Conservation (phyloP, 768 basidiomycete species). For the Boletus patriciae region DNA sequence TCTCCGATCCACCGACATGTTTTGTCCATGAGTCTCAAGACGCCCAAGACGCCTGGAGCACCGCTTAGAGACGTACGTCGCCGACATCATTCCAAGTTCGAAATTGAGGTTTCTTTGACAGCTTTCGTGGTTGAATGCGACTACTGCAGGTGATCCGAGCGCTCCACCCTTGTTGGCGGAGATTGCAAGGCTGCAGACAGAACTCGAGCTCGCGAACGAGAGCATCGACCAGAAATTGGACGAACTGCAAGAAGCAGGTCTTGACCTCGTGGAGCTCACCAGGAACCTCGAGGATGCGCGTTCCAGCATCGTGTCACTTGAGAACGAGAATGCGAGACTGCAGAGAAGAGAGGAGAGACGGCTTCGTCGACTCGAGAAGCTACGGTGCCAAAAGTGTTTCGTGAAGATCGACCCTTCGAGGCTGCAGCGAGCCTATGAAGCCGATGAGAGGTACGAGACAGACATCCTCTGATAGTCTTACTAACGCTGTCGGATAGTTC, state of each 20-base stretch:
- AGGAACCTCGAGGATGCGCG: constrained; percentile 73
- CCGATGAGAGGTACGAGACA: constrained; percentile 60
- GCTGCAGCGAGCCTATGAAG: constrained; percentile 40
- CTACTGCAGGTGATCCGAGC: constrained; percentile 50
- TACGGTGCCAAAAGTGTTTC: constrained; percentile 69
- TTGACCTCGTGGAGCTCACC: constrained; percentile 70
- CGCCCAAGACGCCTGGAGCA: constrained; percentile 76
- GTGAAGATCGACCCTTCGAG: constrained; percentile 56
- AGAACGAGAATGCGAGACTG: constrained; percentile 68
- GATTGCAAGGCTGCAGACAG: constrained; percentile 68
- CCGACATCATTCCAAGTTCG: neutral
- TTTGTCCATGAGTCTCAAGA: constrained; percentile 62
- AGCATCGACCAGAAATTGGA: constrained; percentile 89
- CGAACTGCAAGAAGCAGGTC: constrained; percentile 76
- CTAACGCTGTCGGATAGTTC: constrained; percentile 41
- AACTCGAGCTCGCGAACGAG: constrained; percentile 78
- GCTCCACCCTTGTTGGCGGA: constrained; percentile 67
- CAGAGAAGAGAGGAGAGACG: constrained; percentile 71
- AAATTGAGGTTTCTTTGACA: constrained; percentile 28
- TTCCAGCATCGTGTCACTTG: constrained; percentile 50
- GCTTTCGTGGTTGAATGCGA: constrained; percentile 74
- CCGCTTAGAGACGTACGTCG: constrained; percentile 71
- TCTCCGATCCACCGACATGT: constrained; percentile 79
- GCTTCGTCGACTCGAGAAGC: constrained; percentile 55
- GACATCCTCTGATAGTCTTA: neutral